Base-by-base conservation (phyloP, 345 rosid genomes). In the Erodium maritimum region DNA sequence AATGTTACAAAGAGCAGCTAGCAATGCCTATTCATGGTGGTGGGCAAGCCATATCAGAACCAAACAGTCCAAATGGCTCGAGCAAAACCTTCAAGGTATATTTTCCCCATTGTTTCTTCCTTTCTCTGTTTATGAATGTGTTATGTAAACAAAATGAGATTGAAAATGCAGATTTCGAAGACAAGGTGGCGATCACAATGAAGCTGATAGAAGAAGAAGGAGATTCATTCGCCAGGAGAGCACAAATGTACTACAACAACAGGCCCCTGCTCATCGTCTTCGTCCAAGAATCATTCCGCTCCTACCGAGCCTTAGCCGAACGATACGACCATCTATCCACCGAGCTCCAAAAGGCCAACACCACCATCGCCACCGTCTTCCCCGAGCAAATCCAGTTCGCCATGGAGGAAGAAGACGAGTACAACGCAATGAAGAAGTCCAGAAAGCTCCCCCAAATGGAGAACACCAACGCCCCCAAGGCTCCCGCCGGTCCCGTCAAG, bases 381-480 rank as follows among this genome's bases (percentile, higher is more conserved):
- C 99, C 96, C 2, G 99, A 94, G 1, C 86, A 80, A 77, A 95
- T 86, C 50, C 82, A 74, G 62, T 82, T 85, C 59, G 66, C 79
- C 7, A 79, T 89, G 84, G 91, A 83, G 17, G 97, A 80, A 11
- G 90, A 83, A 2, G 96, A 85, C 1, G 85, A 81, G 0, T 76
- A 73, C 24, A 5, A 52, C 1, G 65, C 71, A 0, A 29, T 29
- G 37, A 29, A 29, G 37, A 29, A 29, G 8, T 29, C 37, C 8
- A 82, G 64, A 69, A 74, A 59, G 63, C 18, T 57, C 17, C 18
- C 57, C 6, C 65, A 65, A 1, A 19, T 5, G 21, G 18, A 68
- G 0, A 69, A 64, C 34, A 54, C 65, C 18, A 77, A 74, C 61
- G 67, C 79, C 61, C 96, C 97, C 5, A 80, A 76, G 42, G 91